Evolutionary conservation across 2,329 filamentous ascomycete genomes (phyloP).

Genomic region (Zalaria obscura): DNA sequence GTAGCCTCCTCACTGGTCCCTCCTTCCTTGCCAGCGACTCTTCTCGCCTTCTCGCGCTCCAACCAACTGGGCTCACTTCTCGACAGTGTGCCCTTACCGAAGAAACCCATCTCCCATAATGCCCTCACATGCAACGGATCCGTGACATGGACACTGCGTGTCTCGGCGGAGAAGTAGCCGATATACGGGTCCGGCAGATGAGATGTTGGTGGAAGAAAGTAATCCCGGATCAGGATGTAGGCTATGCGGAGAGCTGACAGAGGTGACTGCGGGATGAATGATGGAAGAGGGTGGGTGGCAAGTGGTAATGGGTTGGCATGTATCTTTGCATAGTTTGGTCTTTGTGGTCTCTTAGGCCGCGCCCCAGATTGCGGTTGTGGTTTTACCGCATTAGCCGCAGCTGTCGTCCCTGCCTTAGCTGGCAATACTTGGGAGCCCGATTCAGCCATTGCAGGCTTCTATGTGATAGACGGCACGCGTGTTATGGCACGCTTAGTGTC

Average conservation of each 20-base stretch:
- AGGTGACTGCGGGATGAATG: constrained; percentile 84
- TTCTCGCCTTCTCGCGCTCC: constrained; percentile 61
- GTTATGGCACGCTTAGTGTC: too few species aligned
- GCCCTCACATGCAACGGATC: constrained; percentile 62
- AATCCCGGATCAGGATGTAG: constrained; percentile 43
- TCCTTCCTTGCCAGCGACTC: constrained; percentile 24
- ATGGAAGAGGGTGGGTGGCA: constrained; percentile 68
- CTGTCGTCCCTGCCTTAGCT: too few species aligned
- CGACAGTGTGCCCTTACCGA: constrained; percentile 84
- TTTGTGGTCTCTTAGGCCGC: constrained; percentile 10
- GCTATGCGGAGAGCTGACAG: constrained; percentile 71
- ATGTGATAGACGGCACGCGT: too few species aligned
- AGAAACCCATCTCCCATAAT: constrained; percentile 95
- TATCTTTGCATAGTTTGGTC: constrained; percentile 56
- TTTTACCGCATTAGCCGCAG: too few species aligned
- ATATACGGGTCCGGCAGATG: constrained; percentile 52
- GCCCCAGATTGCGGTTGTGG: too few species aligned
- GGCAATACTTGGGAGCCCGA: too few species aligned
- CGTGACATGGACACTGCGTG: constrained; percentile 71
- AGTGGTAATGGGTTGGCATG: constrained; percentile 73
- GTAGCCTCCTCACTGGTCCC: constrained; percentile 72
- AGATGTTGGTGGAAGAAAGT: constrained; percentile 39
- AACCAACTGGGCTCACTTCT: constrained; percentile 93
- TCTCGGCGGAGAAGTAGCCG: constrained; percentile 69
- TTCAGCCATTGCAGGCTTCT: too few species aligned